phyloP scores from a whole-genome alignment of 345 rosid genomes.

The Excoecaria agallocha region DNA sequence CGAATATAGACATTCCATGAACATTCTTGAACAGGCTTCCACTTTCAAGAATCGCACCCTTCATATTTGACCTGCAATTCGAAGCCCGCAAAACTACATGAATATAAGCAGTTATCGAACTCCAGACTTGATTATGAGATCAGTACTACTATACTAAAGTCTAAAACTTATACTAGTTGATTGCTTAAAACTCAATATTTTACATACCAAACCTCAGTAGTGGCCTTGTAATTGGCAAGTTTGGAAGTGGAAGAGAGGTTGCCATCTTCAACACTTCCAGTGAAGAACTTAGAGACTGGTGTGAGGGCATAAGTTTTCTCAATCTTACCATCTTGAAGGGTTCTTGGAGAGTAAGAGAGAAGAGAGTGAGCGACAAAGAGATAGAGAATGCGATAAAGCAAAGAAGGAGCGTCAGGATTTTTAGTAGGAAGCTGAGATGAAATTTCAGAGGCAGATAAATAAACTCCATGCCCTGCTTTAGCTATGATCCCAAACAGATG shows the following conservation, averaged over 20 bases:
- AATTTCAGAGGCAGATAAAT: slow-evolving; percentile 25
- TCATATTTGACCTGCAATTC: slow-evolving; percentile 14
- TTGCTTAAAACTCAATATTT: no score
- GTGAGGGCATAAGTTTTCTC: slow-evolving; percentile 33
- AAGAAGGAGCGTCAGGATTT: slow-evolving; percentile 18
- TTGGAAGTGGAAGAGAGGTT: slow-evolving; percentile 14
- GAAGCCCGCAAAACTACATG: background rate
- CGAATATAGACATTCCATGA: slow-evolving; percentile 14
- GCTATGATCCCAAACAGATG: slow-evolving; percentile 21
- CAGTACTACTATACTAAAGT: no score
- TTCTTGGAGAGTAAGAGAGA: slow-evolving; percentile 15
- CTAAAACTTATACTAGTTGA: no score
- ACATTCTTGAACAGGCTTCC: slow-evolving; percentile 19
- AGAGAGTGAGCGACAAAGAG: slow-evolving; percentile 31
- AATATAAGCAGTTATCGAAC: no score
- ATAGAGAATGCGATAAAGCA: slow-evolving; percentile 33
- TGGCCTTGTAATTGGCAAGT: slow-evolving; percentile 10
- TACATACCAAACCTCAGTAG: no score
- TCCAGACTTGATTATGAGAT: no score
- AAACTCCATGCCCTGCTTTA: slow-evolving; percentile 17
- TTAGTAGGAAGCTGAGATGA: slow-evolving; percentile 24
- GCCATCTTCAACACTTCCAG: slow-evolving; percentile 18
- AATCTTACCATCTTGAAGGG: slow-evolving; percentile 10
- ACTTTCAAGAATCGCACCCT: slow-evolving; percentile 23
- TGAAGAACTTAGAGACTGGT: slow-evolving; percentile 24